Evolutionary conservation across 768 basidiomycete species (phyloP).

Genomic region (Phanerochaete carnosa): DNA sequence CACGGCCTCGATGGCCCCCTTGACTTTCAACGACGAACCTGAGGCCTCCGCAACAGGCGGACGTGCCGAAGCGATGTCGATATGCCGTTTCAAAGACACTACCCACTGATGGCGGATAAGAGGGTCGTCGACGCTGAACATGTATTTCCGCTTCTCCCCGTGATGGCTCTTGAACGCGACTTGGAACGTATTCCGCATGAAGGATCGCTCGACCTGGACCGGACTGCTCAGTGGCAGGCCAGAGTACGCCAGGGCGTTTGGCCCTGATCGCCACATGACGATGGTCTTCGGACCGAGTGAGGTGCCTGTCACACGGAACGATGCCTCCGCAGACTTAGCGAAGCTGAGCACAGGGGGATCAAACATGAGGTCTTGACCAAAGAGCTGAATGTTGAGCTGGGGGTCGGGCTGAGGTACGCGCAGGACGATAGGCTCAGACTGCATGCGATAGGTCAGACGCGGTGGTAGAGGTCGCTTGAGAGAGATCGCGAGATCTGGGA

Average conservation of each 20-base stretch:
- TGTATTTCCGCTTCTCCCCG: constrained; percentile 78
- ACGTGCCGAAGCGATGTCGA: constrained; percentile 42
- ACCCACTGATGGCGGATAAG: constrained; percentile 74
- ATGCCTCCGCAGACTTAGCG: constrained; percentile 70
- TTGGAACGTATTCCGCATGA: constrained; percentile 97
- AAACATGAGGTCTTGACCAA: constrained; percentile 85
- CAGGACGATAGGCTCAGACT: constrained; percentile 86
- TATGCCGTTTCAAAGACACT: constrained; percentile 62
- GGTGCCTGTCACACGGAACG: constrained; percentile 88
- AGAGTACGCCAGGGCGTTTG: constrained; percentile 78
- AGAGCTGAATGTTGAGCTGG: constrained; percentile 76
- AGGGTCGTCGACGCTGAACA: constrained; percentile 89
- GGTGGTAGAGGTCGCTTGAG: constrained; percentile 74
- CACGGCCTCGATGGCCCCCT: constrained; percentile 67
- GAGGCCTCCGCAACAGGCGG: constrained; percentile 32
- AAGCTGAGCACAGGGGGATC: constrained; percentile 86
- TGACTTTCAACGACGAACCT: constrained; percentile 42
- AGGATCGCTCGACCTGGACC: constrained; percentile 82
- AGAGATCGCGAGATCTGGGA: constrained; percentile 44
- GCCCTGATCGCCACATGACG: constrained; percentile 79
- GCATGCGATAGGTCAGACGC: constrained; percentile 80
- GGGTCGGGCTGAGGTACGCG: constrained; percentile 84
- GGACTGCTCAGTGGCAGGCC: constrained; percentile 78
- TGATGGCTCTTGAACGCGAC: constrained; percentile 74
- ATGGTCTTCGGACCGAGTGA: constrained; percentile 81